Evolutionary conservation across 2,329 filamentous ascomycete genomes (phyloP), one percentile per base, ranked within the genome.

Genomic region (Amphichorda felina): DNA sequence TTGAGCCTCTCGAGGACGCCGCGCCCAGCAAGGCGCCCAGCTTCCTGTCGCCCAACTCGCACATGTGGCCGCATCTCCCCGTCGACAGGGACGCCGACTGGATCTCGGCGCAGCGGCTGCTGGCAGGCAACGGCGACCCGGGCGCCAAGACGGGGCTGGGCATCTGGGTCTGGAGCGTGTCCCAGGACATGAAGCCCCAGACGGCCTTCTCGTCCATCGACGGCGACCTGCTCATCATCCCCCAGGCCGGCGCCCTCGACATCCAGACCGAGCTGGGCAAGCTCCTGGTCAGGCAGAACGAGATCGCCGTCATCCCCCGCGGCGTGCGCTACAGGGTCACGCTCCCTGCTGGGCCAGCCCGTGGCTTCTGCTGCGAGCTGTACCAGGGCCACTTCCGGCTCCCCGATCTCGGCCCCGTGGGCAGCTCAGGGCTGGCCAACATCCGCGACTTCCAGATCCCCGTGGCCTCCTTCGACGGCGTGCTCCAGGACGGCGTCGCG

Each of bases 141-240:
- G 76, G 74, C 1, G 69, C 77, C 56, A 85, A 84, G 51, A 61
- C 65, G 3, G 80, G 81, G 0, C 45, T 85, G 14, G 79, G 76
- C 6, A 82, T 82, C 34, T 70, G 76, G 50, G 71, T 83, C 40
- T 85, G 77, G 47, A 73, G 76, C 2, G 78, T 75, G 2, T 78
- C 77, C 16, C 78, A 74, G 47, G 70, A 74, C 45, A 85, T 85
- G 80, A 61, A 61, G 14, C 70, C 73, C 32, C 66, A 75, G 42
- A n/a, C n/a, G n/a, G 79, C 79, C 1, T 84, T 84, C 52, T 84
- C 82, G 57, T 80, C 74, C 9, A 75, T 79, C 0, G 76, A 81
- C 46, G 76, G 76, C 5, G 76, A 81, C 49, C 75, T 77, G 42
- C 52, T 81, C 34, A 75, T 82, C 43, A 72, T 82, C n/a, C 65